phyloP scores from a whole-genome alignment of 257 asterid species.

The Salvia rosmarinus region DNA sequence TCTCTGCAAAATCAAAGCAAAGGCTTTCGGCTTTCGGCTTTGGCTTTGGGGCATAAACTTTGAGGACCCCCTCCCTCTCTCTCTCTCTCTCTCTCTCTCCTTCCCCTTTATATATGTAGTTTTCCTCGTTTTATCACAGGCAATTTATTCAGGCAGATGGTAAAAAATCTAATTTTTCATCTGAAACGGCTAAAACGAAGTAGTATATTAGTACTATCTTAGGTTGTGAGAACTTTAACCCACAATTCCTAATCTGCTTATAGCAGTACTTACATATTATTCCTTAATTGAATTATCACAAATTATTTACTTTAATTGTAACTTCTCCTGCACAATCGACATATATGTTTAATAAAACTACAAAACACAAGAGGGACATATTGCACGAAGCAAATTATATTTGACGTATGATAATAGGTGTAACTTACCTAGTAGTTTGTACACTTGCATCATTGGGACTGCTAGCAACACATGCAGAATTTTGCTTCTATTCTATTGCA shows the following conservation, averaged over 20 bases:
- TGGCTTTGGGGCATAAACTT: constrained; percentile 63
- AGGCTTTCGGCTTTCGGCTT: constrained; percentile 56
- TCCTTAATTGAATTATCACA: neutral
- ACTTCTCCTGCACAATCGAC: no score
- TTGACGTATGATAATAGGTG: no score
- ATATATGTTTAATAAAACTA: no score
- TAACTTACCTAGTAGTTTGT: neutral
- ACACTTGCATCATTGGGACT: constrained; percentile 28
- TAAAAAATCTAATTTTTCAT: constrained; percentile 27
- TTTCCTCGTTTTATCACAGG: constrained; percentile 2
- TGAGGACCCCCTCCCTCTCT: constrained; percentile 53
- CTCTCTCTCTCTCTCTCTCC: constrained; percentile 20
- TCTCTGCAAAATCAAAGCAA: constrained; percentile 70
- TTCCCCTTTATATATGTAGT: constrained; percentile 19
- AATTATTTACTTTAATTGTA: neutral
- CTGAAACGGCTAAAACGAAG: constrained; percentile 29
- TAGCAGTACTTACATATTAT: neutral
- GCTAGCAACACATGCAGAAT: constrained; percentile 37
- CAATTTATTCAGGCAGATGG: constrained; percentile 14
- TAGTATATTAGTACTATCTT: neutral
- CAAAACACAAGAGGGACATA: no score
- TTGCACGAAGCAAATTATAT: no score
- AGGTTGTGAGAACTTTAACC: neutral
- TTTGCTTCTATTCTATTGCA: constrained; percentile 28
- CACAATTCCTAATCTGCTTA: constrained; percentile 15